Percentiles rank a stretch among this genome's conserved stretches.
Conservation (phyloP, 2,329 filamentous ascomycete species). For the Fusarium sp. region DNA sequence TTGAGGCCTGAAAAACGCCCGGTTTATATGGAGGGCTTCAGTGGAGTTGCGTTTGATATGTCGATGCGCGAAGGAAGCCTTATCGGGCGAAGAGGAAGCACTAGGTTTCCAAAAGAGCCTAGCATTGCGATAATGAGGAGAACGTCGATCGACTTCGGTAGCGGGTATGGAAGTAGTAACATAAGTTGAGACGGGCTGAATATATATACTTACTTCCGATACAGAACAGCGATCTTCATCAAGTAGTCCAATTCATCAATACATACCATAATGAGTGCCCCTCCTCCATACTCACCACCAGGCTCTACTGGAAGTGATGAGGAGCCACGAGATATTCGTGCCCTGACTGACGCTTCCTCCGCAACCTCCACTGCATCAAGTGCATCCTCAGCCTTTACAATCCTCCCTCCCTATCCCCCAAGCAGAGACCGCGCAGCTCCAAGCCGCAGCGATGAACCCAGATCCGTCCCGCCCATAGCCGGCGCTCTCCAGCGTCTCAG, state of each 20-base stretch:
- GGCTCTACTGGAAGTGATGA: background rate
- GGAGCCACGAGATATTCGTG: background rate
- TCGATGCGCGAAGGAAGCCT: background rate
- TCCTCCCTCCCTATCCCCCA: conserved; percentile 8
- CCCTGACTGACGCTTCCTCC: background rate
- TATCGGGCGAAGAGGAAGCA: background rate
- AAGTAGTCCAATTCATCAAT: background rate
- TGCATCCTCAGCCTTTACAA: background rate
- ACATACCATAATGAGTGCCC: background rate
- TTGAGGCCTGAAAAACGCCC: background rate
- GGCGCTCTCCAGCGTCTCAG: background rate
- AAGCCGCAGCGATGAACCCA: background rate
- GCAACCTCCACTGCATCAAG: conserved; percentile 5
- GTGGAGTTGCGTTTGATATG: background rate
- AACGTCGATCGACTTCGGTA: background rate
- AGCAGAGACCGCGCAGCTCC: background rate
- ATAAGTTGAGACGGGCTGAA: background rate
- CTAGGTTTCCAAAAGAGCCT: background rate
- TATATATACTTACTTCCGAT: conserved; percentile 2
- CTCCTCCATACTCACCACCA: conserved; percentile 16
- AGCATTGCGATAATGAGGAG: background rate
- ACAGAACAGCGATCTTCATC: background rate
- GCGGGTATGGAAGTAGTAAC: background rate
- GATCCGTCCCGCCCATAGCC: background rate
- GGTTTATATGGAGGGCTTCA: background rate